Percentiles rank a stretch among this genome's conserved stretches.
These are phyloP conservation scores for Aspergillus luchuensis DNA, from an alignment of 2,329 filamentous ascomycete species.

Conservation along the genomic window DNA sequence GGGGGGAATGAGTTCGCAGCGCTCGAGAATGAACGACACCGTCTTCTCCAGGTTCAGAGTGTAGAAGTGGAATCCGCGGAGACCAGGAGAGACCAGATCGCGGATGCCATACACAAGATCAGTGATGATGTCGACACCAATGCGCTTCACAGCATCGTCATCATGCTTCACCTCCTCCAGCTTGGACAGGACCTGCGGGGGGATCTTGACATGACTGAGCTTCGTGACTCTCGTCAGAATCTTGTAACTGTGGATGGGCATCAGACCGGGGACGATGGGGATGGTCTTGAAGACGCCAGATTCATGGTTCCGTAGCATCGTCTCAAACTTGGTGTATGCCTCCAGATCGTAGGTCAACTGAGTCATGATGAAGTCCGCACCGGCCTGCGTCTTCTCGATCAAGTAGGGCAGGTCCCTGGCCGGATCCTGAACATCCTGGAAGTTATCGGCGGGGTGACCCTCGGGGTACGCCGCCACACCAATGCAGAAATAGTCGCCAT, in stretches of 20 bases:
- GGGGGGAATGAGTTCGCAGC: slow-evolving; percentile 75
- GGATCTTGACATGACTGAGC: slow-evolving; percentile 84
- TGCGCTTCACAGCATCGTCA: slow-evolving; percentile 51
- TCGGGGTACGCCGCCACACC: slow-evolving; percentile 95
- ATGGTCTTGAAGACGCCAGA: slow-evolving; percentile 84
- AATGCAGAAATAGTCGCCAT: slow-evolving; percentile 95
- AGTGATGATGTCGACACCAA: slow-evolving; percentile 66
- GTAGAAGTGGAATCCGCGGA: slow-evolving; percentile 92
- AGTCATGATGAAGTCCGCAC: slow-evolving; percentile 98
- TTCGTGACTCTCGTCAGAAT: slow-evolving; percentile 94
- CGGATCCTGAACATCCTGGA: slow-evolving; percentile 73
- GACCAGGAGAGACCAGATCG: slow-evolving; percentile 60
- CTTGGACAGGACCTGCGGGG: slow-evolving; percentile 67
- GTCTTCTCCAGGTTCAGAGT: slow-evolving; percentile 96
- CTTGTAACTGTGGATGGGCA: slow-evolving; percentile 97
- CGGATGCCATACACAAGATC: slow-evolving; percentile 82
- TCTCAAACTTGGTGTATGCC: slow-evolving; percentile 80
- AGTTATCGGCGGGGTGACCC: slow-evolving; percentile 87
- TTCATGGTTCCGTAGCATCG: slow-evolving; percentile 72
- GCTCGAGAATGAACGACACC: slow-evolving; percentile 88
- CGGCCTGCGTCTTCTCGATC: slow-evolving; percentile 85
- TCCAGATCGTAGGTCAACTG: slow-evolving; percentile 93
- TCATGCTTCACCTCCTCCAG: slow-evolving; percentile 52
- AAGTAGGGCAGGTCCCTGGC: slow-evolving; percentile 77
- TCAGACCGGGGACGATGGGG: slow-evolving; percentile 89